Evolutionary conservation across 495 filamentous ascomycete genomes (phyloP).

Genomic region (Tetracladium marchalianum): DNA sequence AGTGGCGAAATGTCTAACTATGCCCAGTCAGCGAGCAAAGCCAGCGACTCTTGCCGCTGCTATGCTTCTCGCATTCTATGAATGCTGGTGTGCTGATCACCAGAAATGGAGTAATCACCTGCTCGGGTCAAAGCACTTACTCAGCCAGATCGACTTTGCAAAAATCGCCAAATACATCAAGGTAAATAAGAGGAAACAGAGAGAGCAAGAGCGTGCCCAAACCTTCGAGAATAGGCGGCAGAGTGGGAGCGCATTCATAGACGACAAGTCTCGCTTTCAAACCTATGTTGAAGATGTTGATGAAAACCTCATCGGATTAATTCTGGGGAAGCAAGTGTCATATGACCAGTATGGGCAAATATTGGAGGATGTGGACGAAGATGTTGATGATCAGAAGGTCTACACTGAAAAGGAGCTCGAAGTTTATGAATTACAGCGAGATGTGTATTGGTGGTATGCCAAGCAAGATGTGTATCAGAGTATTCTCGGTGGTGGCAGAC

Average conservation of each 20-base stretch:
- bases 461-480: constrained; percentile 92
- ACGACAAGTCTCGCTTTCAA: constrained; percentile 19
- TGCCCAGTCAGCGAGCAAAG: constrained; percentile 60
- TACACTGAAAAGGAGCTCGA: constrained; percentile 66
- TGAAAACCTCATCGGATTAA: constrained; percentile 23
- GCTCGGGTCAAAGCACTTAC: constrained; percentile 69
- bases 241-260: constrained; percentile 7
- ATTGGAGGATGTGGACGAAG: constrained; percentile 4
- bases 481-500: constrained; percentile 71
- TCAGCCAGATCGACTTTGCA: constrained; percentile 73
- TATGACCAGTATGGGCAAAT: constrained; percentile 16
- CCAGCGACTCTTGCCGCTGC: constrained; percentile 80
- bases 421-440: constrained; percentile 66
- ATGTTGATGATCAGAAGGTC: constrained; percentile 2
- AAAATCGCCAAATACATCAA: constrained; percentile 62
- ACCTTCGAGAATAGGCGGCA: constrained; percentile 7
- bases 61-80: constrained; percentile 83
- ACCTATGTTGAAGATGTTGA: constrained; percentile 22
- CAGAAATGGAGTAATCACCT: constrained; percentile 92
- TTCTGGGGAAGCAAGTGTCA: constrained; percentile 21
- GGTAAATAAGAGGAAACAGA: constrained; percentile 30
- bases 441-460: constrained; percentile 94
- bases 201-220: constrained; percentile 14
- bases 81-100: constrained; percentile 90
- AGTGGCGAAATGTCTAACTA: constrained; percentile 62